Evolutionary conservation across 2,329 filamentous ascomycete species (phyloP), one percentile per base, ranked within the genome.

Genomic region (Zymoseptoria crescenta): DNA sequence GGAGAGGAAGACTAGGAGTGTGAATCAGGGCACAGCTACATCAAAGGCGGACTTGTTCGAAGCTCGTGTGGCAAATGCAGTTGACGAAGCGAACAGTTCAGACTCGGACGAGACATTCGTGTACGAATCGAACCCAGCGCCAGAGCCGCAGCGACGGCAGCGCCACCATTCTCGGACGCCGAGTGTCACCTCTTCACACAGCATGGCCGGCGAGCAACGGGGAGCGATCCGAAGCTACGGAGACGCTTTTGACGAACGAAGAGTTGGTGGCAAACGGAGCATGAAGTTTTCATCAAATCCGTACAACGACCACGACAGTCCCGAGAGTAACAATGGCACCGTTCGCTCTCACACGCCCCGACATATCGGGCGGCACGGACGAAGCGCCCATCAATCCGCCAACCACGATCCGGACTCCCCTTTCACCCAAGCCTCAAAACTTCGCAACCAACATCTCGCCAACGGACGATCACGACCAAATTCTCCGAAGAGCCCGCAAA

Each of bases 21-120:
- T 91, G 66, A 83, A 82, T 69, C 79, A 87, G 68, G 87, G 87
- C 73, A 88, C 86, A 75, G 90, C 87, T 61, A 94, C 91, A 16
- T 96, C 92, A 61, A 97, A 97, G 78, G 93, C 94, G 71, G 94
- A 99, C 75, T 91, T 97, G 55, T 99, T 99, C 73, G 94, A 97
- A 77, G 91, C 92, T 66, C 96, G 96, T 72, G 91, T 99, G 66
- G 93, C 93, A 55, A 96, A 87, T 73, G 93, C 93, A 8, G 91
- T 99, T 56, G 93, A 97, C 72, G 92, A 97, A 74, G 91, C 91
- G 51, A 89, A 96, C 73, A 96, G 93, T 10, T 96, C 93, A 6
- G 94, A 99, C 73, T 97, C 93, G 1, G 94, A 96, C 69, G 94
- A 97, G 75, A 97, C 94, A 0, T 99, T 97, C 74, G 94, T 99